Evolutionary conservation across 352 stramenopile species (phyloP).

Genomic region (Globisporangium carolinianum): DNA sequence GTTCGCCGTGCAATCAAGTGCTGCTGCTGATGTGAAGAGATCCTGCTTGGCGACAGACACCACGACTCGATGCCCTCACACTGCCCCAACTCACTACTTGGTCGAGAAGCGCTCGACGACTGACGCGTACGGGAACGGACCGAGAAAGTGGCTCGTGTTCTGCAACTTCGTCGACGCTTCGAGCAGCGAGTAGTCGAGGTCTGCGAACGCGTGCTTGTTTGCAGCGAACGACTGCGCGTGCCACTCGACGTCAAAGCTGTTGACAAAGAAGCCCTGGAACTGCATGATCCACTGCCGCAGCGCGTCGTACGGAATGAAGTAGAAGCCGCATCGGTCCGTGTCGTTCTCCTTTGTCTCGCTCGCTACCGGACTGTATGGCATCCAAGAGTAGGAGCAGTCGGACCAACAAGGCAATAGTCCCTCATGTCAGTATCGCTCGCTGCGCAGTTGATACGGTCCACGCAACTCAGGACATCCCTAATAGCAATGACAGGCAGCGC

Average conservation of each 20-base stretch:
- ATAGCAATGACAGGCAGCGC: no score
- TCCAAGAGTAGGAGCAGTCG: background rate
- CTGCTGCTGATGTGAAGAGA: no score
- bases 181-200: slow-evolving; percentile 64
- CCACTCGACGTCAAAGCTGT: slow-evolving; percentile 76
- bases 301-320: slow-evolving; percentile 78
- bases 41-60: no score
- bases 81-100: background rate
- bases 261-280: slow-evolving; percentile 79
- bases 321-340: slow-evolving; percentile 71
- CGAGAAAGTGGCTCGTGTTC: slow-evolving; percentile 68
- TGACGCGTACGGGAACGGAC: slow-evolving; percentile 63
- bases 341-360: slow-evolving; percentile 68
- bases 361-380: slow-evolving; percentile 23
- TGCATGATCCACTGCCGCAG: slow-evolving; percentile 71
- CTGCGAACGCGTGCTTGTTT: slow-evolving; percentile 39
- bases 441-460: no score
- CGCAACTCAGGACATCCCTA: no score
- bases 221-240: slow-evolving; percentile 55
- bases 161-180: slow-evolving; percentile 58
- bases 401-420: no score
- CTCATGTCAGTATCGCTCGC: no score
- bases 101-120: slow-evolving; percentile 39
- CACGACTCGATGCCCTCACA: no score
- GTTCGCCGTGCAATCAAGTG: no score